These are phyloP conservation scores for Monosporozyma aerobia DNA, from an alignment of 805 yeast genomes.

Conservation along the genomic window DNA sequence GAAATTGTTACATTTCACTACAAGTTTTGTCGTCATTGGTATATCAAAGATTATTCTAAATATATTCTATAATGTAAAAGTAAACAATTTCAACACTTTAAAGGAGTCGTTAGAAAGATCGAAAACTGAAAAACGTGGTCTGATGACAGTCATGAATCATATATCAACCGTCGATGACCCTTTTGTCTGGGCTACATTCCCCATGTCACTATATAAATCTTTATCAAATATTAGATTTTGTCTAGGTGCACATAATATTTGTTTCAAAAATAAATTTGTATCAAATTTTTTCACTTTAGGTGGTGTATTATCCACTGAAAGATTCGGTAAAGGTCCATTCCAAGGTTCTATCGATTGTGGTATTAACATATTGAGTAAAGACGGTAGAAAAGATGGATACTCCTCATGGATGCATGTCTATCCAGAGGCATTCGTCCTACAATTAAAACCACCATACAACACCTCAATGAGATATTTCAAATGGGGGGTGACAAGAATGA, in stretches of 20 bases:
- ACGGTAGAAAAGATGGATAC: conserved; percentile 52
- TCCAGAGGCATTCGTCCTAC: conserved; percentile 93
- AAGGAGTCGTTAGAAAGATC: conserved; percentile 58
- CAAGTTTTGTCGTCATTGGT: conserved; percentile 58
- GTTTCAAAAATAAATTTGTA: conserved; percentile 51
- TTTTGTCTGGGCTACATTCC: conserved; percentile 75
- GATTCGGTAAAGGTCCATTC: conserved; percentile 91
- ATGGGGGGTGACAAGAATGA: conserved; percentile 86
- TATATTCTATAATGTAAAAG: conserved; percentile 52
- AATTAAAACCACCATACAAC: conserved; percentile 64
- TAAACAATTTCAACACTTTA: conserved; percentile 54
- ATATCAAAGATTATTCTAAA: conserved; percentile 54
- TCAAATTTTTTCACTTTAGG: conserved; percentile 74
- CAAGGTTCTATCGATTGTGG: conserved; percentile 87
- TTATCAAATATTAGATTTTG: conserved; percentile 82
- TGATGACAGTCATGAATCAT: conserved; percentile 85
- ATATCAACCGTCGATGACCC: conserved; percentile 93
- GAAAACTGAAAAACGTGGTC: conserved; percentile 56
- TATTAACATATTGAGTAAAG: conserved; percentile 67
- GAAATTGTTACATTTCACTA: conserved; percentile 59
- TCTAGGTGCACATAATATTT: conserved; percentile 83
- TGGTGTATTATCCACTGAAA: conserved; percentile 72
- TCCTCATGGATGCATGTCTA: conserved; percentile 90
- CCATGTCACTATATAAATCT: conserved; percentile 54
- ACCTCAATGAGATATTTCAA: conserved; percentile 90